Evolutionary conservation across 805 yeast species (phyloP), one percentile per base, ranked within the genome.

Genomic region (Kazachstania kunashirensis): DNA sequence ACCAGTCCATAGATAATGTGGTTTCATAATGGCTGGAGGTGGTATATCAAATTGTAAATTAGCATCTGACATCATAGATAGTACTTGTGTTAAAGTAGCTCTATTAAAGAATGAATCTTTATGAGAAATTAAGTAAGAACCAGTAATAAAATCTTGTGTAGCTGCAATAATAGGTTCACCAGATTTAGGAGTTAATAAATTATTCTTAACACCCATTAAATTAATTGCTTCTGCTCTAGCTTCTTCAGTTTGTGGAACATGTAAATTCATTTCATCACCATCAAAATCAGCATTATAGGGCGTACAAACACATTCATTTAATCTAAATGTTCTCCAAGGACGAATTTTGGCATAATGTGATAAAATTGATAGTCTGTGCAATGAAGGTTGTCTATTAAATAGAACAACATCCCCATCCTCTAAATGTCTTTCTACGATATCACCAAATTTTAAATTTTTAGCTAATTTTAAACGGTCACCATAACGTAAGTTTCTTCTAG

Each of bases 161-260:
- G 99, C 99, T 0, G 98, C 99, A 70, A 92, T 92, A 50, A 92
- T 92, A 0, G 99, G 99, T 54, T 94, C 98, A 50, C 99, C 99
- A 23, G 95, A 84, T 55, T 88, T 84, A 8, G 99, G 99, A 1
- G 98, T 92, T 48, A 92, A 71, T 45, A 92, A 67, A 57, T 92
- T 92, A 55, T 88, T 83, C 52, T 92, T 92, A 29, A 92, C 98
- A 37, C 97, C 98, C 99, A 92, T 92, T 54, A 92, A 70, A 53
- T 83, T 84, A 62, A 89, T 85, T n/a, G 98, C 98, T 61, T 92
- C 99, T 0, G 97, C 95, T 46, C 98, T 69, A 1, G 98, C 97
- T 62, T 92, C 98, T 63, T 92, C 97, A 1, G 97, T 92, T 61
- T 92, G 99, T 2, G 98, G 98, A 31, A 92, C 98, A 57, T 92